Evolutionary conservation across 768 basidiomycete species (phyloP).

Genomic region (Trametes coccinea): DNA sequence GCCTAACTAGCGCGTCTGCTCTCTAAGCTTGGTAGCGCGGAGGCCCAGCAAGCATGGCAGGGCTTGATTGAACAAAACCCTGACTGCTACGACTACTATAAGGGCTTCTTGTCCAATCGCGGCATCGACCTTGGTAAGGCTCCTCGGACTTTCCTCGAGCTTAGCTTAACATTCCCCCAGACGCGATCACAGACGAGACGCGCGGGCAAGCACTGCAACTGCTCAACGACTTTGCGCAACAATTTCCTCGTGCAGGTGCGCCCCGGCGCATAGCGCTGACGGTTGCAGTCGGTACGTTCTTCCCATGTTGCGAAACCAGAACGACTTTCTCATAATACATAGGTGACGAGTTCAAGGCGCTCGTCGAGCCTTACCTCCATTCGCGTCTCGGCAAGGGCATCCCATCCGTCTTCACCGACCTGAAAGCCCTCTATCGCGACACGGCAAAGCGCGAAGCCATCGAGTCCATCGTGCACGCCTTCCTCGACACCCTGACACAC

Average conservation of each 20-base stretch:
- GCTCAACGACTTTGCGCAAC: slow-evolving; percentile 59
- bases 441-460: slow-evolving; percentile 64
- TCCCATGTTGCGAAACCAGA: too few relatives aligned
- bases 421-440: slow-evolving; percentile 81
- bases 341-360: slow-evolving; percentile 69
- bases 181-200: slow-evolving; percentile 48
- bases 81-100: slow-evolving; percentile 81
- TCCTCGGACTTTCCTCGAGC: background rate
- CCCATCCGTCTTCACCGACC: slow-evolving; percentile 89
- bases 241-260: slow-evolving; percentile 67
- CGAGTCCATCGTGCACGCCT: slow-evolving; percentile 64
- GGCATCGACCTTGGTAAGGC: slow-evolving; percentile 65
- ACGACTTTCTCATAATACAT: background rate
- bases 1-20: slow-evolving; percentile 67
- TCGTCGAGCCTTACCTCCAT: slow-evolving; percentile 67
- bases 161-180: slow-evolving; percentile 25
- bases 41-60: slow-evolving; percentile 82
- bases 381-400: slow-evolving; percentile 79
- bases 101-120: slow-evolving; percentile 64
- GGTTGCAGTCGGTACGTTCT: slow-evolving; percentile 50
- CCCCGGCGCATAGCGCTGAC: slow-evolving; percentile 75
- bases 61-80: slow-evolving; percentile 82
- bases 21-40: slow-evolving; percentile 60
- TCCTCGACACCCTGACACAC: slow-evolving; percentile 39
- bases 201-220: slow-evolving; percentile 53